phyloP scores from a whole-genome alignment of 2,329 filamentous ascomycete species.

The Penicillium glabrum region DNA sequence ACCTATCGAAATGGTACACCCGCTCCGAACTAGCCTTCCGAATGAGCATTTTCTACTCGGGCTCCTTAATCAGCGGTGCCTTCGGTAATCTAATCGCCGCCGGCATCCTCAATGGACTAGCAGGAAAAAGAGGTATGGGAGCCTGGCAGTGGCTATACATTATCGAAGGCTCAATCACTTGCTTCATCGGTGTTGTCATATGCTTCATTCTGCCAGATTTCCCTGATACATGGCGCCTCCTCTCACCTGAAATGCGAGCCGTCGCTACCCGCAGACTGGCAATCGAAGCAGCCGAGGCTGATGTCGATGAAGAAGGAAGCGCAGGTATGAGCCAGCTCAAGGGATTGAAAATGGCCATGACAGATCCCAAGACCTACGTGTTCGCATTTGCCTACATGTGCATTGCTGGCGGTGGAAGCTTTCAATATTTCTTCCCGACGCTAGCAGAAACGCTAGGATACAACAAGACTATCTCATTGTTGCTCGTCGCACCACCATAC shows the following conservation, averaged over 20 bases:
- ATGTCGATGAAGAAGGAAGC: constrained; percentile 44
- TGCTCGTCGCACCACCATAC: constrained; percentile 56
- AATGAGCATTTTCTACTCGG: constrained; percentile 47
- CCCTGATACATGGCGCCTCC: constrained; percentile 46
- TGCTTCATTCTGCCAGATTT: constrained; percentile 18
- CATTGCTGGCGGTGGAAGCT: constrained; percentile 47
- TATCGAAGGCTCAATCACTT: constrained; percentile 40
- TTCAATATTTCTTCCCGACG: constrained; percentile 60
- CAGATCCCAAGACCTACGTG: constrained; percentile 52
- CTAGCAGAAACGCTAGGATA: constrained; percentile 49
- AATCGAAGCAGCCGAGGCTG: constrained; percentile 52
- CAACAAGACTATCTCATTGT: constrained; percentile 47
- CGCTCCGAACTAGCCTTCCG: constrained; percentile 39
- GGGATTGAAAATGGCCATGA: constrained; percentile 53
- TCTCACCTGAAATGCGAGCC: constrained; percentile 46
- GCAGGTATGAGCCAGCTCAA: constrained; percentile 49
- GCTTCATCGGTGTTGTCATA: constrained; percentile 1
- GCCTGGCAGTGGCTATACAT: constrained; percentile 45
- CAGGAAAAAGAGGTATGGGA: constrained; percentile 40
- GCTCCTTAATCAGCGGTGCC: constrained; percentile 37
- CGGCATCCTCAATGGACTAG: constrained; percentile 30
- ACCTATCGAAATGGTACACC: constrained; percentile 12
- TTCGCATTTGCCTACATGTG: constrained; percentile 48
- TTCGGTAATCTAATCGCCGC: constrained; percentile 42
- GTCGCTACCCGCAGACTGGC: constrained; percentile 52